These are phyloP conservation scores for Penicillium malachiteum DNA, from an alignment of 495 filamentous ascomycete genomes.

Conservation along the genomic window DNA sequence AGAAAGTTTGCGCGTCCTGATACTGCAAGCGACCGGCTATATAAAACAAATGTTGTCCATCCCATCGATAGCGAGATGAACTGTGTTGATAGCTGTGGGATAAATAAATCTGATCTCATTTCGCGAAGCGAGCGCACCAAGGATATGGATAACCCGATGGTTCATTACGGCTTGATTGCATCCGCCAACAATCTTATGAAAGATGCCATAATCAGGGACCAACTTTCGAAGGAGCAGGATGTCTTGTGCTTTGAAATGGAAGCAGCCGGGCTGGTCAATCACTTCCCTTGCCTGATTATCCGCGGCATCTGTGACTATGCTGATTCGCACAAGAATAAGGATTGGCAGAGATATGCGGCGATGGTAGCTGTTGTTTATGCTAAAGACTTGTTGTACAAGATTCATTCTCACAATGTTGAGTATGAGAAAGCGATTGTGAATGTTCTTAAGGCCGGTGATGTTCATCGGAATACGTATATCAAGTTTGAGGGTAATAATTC, in stretches of 20 bases:
- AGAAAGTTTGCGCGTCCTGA: not conserved
- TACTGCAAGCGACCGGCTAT: not conserved
- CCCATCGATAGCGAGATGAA: not conserved
- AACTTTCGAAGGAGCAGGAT: not conserved
- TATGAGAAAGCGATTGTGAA: not conserved
- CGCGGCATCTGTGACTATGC: slow-evolving; percentile 2
- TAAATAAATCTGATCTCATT: not conserved
- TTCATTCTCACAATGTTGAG: not conserved
- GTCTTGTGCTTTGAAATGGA: slow-evolving; percentile 1
- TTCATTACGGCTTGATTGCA: not conserved
- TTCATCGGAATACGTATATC: not conserved
- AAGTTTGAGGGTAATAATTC: not conserved
- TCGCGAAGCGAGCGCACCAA: not conserved
- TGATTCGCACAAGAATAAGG: slow-evolving; percentile 4
- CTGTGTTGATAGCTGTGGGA: not conserved
- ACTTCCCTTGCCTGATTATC: not conserved
- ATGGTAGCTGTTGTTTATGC: not conserved
- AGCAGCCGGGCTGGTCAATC: not conserved
- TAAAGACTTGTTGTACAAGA: not conserved
- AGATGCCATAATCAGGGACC: not conserved
- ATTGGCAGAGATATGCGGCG: not conserved
- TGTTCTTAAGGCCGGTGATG: not conserved
- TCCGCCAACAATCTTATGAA: not conserved
- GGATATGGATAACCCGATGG: not conserved
- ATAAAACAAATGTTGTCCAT: not conserved